These are phyloP conservation scores for Papiliotrema terrestris DNA, from an alignment of 1,284 basidiomycete species.

Conservation along the genomic window DNA sequence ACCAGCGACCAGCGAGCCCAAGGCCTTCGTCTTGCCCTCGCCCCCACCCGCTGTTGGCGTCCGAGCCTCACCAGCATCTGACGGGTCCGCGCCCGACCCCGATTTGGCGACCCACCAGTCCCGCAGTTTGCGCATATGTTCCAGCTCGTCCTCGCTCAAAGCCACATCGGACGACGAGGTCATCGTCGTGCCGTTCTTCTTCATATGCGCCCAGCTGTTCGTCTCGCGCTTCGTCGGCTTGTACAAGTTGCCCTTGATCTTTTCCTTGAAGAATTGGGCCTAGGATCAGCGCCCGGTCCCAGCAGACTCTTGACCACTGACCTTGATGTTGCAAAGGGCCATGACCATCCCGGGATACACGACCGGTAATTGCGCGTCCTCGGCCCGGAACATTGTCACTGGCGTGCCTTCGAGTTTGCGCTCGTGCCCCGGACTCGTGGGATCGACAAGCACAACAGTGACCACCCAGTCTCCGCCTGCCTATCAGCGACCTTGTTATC, in stretches of 20 bases:
- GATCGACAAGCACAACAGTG: conserved; percentile 28
- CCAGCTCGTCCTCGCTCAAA: conserved; percentile 6
- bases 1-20: not conserved
- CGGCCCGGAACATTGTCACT: conserved; percentile 25
- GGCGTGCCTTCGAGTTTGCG: conserved; percentile 24
- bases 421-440: conserved; percentile 10
- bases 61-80: not conserved
- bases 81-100: too few relatives aligned
- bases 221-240: conserved; percentile 1
- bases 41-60: conserved; percentile 1
- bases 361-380: conserved; percentile 12
- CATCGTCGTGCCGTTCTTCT: conserved; percentile 5
- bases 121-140: conserved; percentile 9
- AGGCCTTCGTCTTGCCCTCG: not conserved
- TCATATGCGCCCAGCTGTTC: conserved; percentile 14
- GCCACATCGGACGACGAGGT: not conserved
- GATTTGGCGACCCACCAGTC: conserved; percentile 15
- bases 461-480: conserved; percentile 15
- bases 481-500: not conserved
- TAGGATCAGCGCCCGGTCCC: not conserved
- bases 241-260: conserved; percentile 28
- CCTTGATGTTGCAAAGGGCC: conserved; percentile 21
- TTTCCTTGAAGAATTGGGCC: conserved; percentile 18
- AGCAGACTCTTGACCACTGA: conserved; percentile 1
- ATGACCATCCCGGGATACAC: conserved; percentile 13